Evolutionary conservation across 331 rosid genomes (phyloP).

Genomic region (Quercus tomentella): DNA sequence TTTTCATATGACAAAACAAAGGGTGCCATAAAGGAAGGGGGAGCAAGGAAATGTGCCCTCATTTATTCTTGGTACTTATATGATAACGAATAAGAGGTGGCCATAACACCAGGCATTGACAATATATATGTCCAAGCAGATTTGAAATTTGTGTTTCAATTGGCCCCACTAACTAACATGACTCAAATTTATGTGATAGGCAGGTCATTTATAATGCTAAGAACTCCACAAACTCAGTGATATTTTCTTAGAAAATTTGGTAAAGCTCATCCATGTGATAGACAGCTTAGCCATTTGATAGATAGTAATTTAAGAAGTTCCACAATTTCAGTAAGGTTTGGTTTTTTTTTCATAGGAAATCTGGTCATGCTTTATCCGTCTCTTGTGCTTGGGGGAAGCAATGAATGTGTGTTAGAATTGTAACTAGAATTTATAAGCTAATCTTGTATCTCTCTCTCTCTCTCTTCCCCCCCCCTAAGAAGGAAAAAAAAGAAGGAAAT

Average conservation of each 20-base stretch:
- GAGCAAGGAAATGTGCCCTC: neutral
- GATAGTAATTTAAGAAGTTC: neutral
- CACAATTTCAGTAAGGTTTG: neutral
- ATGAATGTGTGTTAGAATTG: neutral
- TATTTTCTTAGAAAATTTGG: neutral
- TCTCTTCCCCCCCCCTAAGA: too few species aligned
- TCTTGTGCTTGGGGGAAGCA: neutral
- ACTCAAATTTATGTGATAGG: neutral
- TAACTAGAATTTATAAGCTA: neutral
- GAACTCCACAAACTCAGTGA: neutral
- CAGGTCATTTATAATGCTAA: neutral
- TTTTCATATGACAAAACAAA: slow-evolving; percentile 7
- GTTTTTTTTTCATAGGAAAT: neutral
- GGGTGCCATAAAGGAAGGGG: slow-evolving; percentile 2
- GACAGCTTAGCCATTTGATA: slow-evolving; percentile 1
- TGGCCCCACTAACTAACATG: slow-evolving; percentile 7
- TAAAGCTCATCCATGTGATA: neutral
- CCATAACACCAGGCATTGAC: neutral
- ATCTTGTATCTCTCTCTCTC: neutral
- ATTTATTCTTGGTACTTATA: neutral
- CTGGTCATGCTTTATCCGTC: neutral
- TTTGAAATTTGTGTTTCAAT: neutral
- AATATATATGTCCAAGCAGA: neutral
- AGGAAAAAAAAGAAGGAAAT: neutral
- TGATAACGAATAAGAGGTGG: neutral